A percentile compares a stretch with the other conserved stretches of the same genome.
These are phyloP conservation scores for Ophiostoma himal-ulmi DNA, from an alignment of 2,329 filamentous ascomycete genomes.

Conservation along the genomic window DNA sequence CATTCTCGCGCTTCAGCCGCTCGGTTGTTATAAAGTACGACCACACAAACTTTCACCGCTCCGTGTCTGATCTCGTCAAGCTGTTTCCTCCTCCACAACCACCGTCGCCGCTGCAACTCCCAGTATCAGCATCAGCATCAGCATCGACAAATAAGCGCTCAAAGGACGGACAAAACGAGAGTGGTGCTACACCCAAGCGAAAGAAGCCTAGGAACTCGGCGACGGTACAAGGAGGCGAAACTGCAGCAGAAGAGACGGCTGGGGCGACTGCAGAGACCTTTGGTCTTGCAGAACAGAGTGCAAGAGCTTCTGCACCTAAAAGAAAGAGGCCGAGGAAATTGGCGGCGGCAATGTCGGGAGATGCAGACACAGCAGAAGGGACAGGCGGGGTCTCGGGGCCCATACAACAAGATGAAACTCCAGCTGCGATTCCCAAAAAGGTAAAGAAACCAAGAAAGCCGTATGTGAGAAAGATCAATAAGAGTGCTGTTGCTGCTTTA, in stretches of 20 bases:
- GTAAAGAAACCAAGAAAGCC: constrained; percentile 16
- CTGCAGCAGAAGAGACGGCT: neutral
- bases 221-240: neutral
- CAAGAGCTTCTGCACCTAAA: constrained; percentile 1
- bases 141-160: constrained; percentile 19
- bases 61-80: constrained; percentile 46
- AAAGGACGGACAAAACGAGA: neutral
- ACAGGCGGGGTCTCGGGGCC: neutral
- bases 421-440: constrained; percentile 4
- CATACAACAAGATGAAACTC: neutral
- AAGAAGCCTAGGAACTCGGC: neutral
- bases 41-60: constrained; percentile 53
- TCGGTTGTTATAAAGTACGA: constrained; percentile 50
- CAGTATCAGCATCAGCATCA: neutral
- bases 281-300: neutral
- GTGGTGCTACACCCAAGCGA: neutral
- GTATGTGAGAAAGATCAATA: neutral
- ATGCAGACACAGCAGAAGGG: neutral
- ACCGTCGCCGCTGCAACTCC: constrained; percentile 15
- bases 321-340: constrained; percentile 13
- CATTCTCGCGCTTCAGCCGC: constrained; percentile 44
- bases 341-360: neutral
- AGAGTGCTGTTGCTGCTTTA: neutral
- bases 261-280: neutral
- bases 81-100: constrained; percentile 44